A percentile compares a stretch with the other conserved stretches of the same genome.
Evolutionary conservation across 2,329 filamentous ascomycete genomes (phyloP).

Genomic region (Rutstroemia sydowiana): DNA sequence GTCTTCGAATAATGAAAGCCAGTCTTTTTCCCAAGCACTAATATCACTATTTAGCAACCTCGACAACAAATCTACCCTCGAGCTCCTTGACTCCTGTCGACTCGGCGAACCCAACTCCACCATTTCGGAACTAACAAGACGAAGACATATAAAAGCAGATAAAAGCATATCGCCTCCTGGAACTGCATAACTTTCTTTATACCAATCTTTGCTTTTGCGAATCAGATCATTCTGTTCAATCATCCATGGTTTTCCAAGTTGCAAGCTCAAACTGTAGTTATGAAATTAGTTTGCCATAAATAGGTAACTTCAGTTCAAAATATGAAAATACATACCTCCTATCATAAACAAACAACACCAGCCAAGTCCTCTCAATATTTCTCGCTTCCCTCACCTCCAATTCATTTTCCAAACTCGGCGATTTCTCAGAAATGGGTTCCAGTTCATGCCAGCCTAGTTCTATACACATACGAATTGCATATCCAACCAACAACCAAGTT

Average conservation of each 20-base stretch:
- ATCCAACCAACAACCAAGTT: constrained; percentile 35
- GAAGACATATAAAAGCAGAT: constrained; percentile 32
- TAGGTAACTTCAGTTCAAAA: too few relatives aligned
- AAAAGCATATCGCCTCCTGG: constrained; percentile 31
- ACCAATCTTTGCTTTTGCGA: constrained; percentile 32
- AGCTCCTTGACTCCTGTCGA: not conserved
- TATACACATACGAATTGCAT: constrained; percentile 35
- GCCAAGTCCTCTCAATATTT: constrained; percentile 34
- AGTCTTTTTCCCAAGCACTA: constrained; percentile 16
- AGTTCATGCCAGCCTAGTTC: constrained; percentile 34
- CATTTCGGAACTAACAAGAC: constrained; percentile 32
- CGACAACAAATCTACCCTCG: constrained; percentile 8
- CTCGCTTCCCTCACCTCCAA: constrained; percentile 22
- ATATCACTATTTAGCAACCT: constrained; percentile 16
- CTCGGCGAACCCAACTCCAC: constrained; percentile 19
- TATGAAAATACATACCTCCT: constrained; percentile 33
- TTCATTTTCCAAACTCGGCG: constrained; percentile 3
- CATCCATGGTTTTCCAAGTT: constrained; percentile 37
- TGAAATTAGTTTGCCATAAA: not conserved
- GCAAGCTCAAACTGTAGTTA: constrained; percentile 32
- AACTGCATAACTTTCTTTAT: constrained; percentile 27
- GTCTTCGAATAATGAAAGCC: constrained; percentile 13
- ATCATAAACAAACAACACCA: constrained; percentile 35
- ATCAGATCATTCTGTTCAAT: constrained; percentile 34
- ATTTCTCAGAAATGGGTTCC: constrained; percentile 3